phyloP scores from a whole-genome alignment of 116 monocot species.

The Dioscorea cayenensis region DNA sequence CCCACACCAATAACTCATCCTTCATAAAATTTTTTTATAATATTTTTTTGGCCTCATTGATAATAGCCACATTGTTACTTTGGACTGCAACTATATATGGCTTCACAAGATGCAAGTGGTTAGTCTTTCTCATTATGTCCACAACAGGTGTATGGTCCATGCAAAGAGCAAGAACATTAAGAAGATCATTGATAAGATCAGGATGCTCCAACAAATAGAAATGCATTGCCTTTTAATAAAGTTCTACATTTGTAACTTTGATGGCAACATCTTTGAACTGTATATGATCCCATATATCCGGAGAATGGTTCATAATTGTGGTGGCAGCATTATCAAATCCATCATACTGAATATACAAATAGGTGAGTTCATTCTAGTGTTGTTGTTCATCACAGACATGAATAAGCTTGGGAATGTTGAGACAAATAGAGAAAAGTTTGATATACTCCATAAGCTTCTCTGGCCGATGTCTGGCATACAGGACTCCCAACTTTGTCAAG shows the following conservation, averaged over 20 bases:
- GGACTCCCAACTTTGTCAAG: slow-evolving; percentile 89
- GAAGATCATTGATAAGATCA: slow-evolving; percentile 89
- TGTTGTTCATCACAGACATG: slow-evolving; percentile 91
- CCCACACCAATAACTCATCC: too few relatives aligned
- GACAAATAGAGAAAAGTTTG: slow-evolving; percentile 83
- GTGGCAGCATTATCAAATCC: slow-evolving; percentile 96
- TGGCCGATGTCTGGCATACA: slow-evolving; percentile 82
- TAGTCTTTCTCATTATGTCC: slow-evolving; percentile 96
- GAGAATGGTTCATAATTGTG: slow-evolving; percentile 95
- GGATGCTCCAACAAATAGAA: slow-evolving; percentile 93
- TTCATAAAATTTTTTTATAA: too few relatives aligned
- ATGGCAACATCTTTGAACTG: slow-evolving; percentile 92
- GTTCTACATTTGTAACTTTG: slow-evolving; percentile 97
- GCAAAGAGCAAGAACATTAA: slow-evolving; percentile 89
- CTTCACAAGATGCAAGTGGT: slow-evolving; percentile 85
- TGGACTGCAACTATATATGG: slow-evolving; percentile 99
- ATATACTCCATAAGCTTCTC: slow-evolving; percentile 98
- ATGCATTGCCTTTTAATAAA: slow-evolving; percentile 98
- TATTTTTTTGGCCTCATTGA: slow-evolving; percentile 64
- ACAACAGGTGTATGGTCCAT: slow-evolving; percentile 96
- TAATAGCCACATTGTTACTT: slow-evolving; percentile 89
- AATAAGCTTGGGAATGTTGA: slow-evolving; percentile 90
- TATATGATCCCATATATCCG: slow-evolving; percentile 96
- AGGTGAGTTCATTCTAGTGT: slow-evolving; percentile 93
- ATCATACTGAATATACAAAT: slow-evolving; percentile 92